phyloP scores from a whole-genome alignment of 352 stramenopile genomes.

The Globisporangium sylvaticum region DNA sequence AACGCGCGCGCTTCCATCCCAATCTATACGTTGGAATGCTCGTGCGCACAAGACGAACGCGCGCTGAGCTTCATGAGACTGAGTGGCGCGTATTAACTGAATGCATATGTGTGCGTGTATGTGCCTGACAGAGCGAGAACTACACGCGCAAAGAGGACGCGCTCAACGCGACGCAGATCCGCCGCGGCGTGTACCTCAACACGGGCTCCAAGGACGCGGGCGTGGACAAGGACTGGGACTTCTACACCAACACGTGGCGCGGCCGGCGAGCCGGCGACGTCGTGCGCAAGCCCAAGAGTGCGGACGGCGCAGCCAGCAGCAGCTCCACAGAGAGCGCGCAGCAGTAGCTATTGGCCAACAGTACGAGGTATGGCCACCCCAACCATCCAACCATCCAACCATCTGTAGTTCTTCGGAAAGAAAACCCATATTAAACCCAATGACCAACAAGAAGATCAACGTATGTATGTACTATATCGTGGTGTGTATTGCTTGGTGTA shows the following conservation, averaged over 20 bases:
- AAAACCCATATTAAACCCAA: neutral
- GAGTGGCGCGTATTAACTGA: neutral
- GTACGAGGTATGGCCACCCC: neutral
- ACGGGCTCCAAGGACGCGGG: slow-evolving; percentile 73
- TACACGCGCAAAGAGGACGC: slow-evolving; percentile 51
- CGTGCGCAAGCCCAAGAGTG: slow-evolving; percentile 19
- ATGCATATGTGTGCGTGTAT: neutral
- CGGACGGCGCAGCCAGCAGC: neutral
- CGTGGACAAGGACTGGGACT: slow-evolving; percentile 80
- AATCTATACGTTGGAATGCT: too few species aligned
- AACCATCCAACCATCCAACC: neutral
- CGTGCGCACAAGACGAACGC: neutral
- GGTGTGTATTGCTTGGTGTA: slow-evolving; percentile 2
- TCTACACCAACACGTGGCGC: slow-evolving; percentile 60
- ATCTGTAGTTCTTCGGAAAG: slow-evolving; percentile 2
- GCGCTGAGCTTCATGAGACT: too few species aligned
- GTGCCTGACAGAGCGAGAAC: slow-evolving; percentile 38
- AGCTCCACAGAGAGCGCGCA: neutral
- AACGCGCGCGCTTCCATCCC: neutral
- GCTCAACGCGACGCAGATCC: slow-evolving; percentile 69
- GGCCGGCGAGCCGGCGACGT: slow-evolving; percentile 36
- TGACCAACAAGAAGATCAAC: neutral
- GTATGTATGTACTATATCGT: neutral
- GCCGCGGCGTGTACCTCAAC: slow-evolving; percentile 79
- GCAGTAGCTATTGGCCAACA: slow-evolving; percentile 10